phyloP scores from a whole-genome alignment of 108 stramenopile species.

The Discostella pseudostelligera region DNA sequence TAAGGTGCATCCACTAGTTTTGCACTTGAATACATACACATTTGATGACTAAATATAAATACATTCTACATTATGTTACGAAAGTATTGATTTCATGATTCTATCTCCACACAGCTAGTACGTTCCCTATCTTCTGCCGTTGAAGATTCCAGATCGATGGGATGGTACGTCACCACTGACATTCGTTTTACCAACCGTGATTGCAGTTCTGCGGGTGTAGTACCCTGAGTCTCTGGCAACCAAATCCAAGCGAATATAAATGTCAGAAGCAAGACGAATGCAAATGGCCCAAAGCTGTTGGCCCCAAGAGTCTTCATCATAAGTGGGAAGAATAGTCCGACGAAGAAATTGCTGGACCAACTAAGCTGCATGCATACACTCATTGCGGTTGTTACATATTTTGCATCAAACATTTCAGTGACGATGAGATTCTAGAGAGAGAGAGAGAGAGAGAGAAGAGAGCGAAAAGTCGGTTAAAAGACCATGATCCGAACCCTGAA shows the following conservation, averaged over 20 bases:
- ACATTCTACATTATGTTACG: no score
- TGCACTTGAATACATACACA: no score
- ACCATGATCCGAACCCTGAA: not conserved
- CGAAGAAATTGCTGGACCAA: conserved; percentile 91
- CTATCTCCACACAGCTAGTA: no score
- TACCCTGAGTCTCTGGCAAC: conserved; percentile 88
- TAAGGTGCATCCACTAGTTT: no score
- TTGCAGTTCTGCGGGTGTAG: conserved; percentile 70
- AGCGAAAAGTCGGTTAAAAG: no score
- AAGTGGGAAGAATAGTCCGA: conserved; percentile 86
- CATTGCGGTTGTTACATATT: conserved; percentile 89
- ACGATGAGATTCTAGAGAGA: conserved; percentile 78
- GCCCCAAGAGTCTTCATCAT: conserved; percentile 71
- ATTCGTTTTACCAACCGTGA: conserved; percentile 66
- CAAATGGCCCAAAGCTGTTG: conserved; percentile 85
- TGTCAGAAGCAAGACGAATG: conserved; percentile 57
- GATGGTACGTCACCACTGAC: conserved; percentile 65
- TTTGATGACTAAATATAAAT: no score
- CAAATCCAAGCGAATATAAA: conserved; percentile 41
- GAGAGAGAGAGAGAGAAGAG: no score
- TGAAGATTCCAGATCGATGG: conserved; percentile 45
- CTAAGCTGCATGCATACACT: conserved; percentile 77
- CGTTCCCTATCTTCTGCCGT: no score
- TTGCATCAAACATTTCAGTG: conserved; percentile 88
- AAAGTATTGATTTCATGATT: no score